Evolutionary conservation across 2,329 filamentous ascomycete species (phyloP), one percentile per base, ranked within the genome.

Genomic region (Cladosporium sp.): DNA sequence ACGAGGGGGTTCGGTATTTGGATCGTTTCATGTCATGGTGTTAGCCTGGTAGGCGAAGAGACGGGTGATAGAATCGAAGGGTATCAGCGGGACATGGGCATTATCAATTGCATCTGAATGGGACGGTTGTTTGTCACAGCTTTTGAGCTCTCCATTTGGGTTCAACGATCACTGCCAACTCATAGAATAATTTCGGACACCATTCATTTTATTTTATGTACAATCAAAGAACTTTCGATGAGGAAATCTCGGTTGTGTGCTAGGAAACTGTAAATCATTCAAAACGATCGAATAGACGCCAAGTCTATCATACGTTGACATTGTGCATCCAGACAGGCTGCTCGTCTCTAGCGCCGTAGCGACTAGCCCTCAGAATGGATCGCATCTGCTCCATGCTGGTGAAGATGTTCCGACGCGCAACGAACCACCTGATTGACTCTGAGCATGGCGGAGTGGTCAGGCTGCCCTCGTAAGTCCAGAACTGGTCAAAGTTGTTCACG

Each of bases 401-500:
- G 60, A 77, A 79, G 71, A 84, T 63, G 34, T 78, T 77, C 64
- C 79, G 75, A 63, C 76, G 73, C 11, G 77, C 78, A 11, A 82
- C 71, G 63, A 80, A 84, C 78, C 79, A 84, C 39, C 80, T 70
- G 30, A 81, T 75, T 3, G 80, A 82, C 71, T 82, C 83, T 34
- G 72, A 76, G 73, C 76, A 85, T 65, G 76, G 84, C 65, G 78
- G 84, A 60, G 76, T 80, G 2, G 82, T 84, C 73, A 83, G 69
- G 63, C 78, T 80, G 7, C 82, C 81, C 65, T 77, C 72, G 69
- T 84, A 84, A 1, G 81, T 83, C 81, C 80, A 84, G 66, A 81
- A 83, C 61, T 81, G 78, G 28, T 75, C 74, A 68, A 83, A 80
- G 13, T 73, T 69, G 3, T 75, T 69, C 0, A 80, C 80, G 46